Evolutionary conservation across 305 asterid genomes (phyloP).

Genomic region (Solanum hybrid): DNA sequence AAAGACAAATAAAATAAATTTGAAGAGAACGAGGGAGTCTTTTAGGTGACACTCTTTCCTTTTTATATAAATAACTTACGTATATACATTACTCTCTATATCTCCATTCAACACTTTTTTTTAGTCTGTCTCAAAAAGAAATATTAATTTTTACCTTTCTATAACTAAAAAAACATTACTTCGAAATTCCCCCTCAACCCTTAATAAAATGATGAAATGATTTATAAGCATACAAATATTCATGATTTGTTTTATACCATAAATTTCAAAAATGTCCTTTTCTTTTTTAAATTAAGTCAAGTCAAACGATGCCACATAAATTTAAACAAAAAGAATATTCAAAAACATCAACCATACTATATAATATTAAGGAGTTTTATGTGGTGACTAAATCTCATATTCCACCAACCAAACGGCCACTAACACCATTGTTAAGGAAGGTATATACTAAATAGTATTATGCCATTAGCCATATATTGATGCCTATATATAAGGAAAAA

Average conservation of each 20-base stretch:
- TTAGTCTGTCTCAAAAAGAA: background rate
- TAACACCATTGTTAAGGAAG: background rate
- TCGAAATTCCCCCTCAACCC: background rate
- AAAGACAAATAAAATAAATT: background rate
- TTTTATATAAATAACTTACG: background rate
- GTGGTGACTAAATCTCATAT: background rate
- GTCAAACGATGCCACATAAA: background rate
- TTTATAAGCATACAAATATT: background rate
- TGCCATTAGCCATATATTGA: background rate
- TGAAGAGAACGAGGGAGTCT: background rate
- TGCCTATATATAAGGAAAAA: background rate
- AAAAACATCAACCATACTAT: background rate
- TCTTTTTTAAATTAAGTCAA: background rate
- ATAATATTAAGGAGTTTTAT: background rate
- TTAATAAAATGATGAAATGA: background rate
- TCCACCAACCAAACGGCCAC: background rate
- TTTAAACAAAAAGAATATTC: background rate
- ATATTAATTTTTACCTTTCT: background rate
- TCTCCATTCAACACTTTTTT: background rate
- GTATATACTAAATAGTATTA: background rate
- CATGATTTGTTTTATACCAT: background rate
- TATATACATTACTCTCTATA: background rate
- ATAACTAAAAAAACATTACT: background rate
- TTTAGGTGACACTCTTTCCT: background rate
- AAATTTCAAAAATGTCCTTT: background rate